Base-by-base conservation (phyloP, 148 eudicot species). In the Hydrangea macrophylla region DNA sequence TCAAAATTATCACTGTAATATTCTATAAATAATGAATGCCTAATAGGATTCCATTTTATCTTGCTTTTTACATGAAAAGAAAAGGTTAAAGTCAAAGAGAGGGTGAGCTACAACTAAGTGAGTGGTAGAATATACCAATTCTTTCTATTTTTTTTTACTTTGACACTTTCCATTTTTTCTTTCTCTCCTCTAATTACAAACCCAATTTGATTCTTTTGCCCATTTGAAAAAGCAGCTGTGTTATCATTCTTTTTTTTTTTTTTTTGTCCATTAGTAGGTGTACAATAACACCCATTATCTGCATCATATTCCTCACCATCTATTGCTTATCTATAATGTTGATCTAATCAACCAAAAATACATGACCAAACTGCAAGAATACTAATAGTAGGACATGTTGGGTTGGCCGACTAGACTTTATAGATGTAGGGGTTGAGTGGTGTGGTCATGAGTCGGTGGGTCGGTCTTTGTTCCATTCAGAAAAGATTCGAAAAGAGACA, bases 401-500 rank as follows among this genome's bases (percentile, higher is more conserved):
- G 53, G 53, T 48, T 62, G 66, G 66, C 66, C 40, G 28, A 23
- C 27, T 31, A 11, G 51, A 30, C 33, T 40, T 62, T 13, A 25
- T 10, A 4, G 27, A 9, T 33, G 37, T 1, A 2, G 6, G 39
- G 33, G 5, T 33, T 40, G 33, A 6, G 66, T 27, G 53, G 7
- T 62, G 66, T 62, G 66, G 66, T 26, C 32, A 62, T 24, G 30
- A 26, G 67, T 63, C 55, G 55, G 55, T 63, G 35, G 67, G 67
- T 63, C 55, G 67, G 67, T 44, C 17, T 8, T 17, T 63, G 24
- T 63, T 63, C 55, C 55, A 26, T 44, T 25, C 27, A 42, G 24
- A 63, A 9, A 27, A 62, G 32, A 62, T 40, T 13, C 6, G 11
- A 42, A 62, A 44, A 0, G 7, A 40, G 12, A 23, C 2, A 23